phyloP scores from a whole-genome alignment of 2,329 filamentous ascomycete species.

The Diaporthe vexans region DNA sequence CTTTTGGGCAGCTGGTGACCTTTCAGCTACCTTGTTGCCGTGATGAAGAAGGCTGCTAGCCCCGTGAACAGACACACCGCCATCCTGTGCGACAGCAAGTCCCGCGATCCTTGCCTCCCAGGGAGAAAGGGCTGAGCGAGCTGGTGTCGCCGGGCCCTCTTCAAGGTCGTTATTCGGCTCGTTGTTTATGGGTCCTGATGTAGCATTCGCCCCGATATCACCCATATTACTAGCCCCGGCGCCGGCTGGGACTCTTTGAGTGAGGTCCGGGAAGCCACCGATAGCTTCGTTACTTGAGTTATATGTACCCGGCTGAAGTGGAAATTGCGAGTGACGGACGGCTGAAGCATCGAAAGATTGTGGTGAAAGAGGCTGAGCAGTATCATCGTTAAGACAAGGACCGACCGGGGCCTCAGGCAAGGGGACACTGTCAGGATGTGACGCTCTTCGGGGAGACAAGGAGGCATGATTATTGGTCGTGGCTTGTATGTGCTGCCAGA shows the following conservation, averaged over 20 bases:
- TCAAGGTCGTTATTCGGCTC: background rate
- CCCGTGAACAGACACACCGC: background rate
- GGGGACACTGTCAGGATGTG: background rate
- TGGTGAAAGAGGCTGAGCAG: background rate
- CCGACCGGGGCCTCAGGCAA: background rate
- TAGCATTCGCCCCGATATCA: background rate
- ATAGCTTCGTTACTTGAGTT: too few species aligned
- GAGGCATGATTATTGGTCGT: background rate
- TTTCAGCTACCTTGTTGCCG: background rate
- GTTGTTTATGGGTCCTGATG: background rate
- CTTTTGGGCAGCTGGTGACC: background rate
- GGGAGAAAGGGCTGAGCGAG: background rate
- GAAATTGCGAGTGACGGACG: background rate
- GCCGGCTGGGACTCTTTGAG: background rate
- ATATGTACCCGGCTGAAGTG: background rate
- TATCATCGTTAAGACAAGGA: background rate
- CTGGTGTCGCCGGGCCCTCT: background rate
- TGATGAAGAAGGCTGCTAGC: background rate
- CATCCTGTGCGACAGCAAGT: background rate
- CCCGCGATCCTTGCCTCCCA: slow-evolving; percentile 6
- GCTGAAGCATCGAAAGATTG: background rate
- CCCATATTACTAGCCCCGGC: background rate
- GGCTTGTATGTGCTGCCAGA: slow-evolving; percentile 19
- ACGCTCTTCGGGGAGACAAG: background rate
- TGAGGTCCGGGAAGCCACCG: background rate